Conservation (phyloP, 2,329 filamentous ascomycete species). For the Calonectria pauciramosa region DNA sequence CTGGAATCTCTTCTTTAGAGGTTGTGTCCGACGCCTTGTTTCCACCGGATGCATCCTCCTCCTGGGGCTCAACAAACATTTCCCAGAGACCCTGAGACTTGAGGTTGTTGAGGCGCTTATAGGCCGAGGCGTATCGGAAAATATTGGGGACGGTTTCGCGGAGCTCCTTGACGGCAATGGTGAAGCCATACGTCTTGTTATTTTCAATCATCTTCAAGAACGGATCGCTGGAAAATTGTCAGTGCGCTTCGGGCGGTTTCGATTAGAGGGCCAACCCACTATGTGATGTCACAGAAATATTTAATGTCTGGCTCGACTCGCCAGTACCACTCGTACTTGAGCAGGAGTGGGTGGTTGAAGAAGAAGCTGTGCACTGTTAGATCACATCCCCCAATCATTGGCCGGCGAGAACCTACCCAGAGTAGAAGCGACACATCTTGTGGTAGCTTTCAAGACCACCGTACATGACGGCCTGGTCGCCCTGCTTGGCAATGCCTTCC, state of each 20-base stretch:
- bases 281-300: conserved; percentile 99
- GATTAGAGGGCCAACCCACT: conserved; percentile 66
- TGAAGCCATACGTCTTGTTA: conserved; percentile 99
- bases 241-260: conserved; percentile 2
- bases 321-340: conserved; percentile 99
- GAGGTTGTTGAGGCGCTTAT: conserved; percentile 92
- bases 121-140: conserved; percentile 98
- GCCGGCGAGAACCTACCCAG: conserved; percentile 73
- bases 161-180: conserved; percentile 97
- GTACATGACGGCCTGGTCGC: conserved; percentile 98
- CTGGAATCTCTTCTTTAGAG: conserved; percentile 74
- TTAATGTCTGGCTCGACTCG: conserved; percentile 98
- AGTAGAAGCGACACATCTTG: conserved; percentile 99
- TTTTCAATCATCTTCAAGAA: conserved; percentile 94
- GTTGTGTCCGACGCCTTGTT: conserved; percentile 71
- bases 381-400: conserved; percentile 14
- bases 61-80: conserved; percentile 90
- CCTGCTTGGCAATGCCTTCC: conserved; percentile 96
- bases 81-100: conserved; percentile 96
- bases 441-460: conserved; percentile 99
- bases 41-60: conserved; percentile 72
- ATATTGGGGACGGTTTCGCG: conserved; percentile 98
- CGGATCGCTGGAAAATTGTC: conserved; percentile 75
- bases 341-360: conserved; percentile 94
- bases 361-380: conserved; percentile 75